Base-by-base conservation (phyloP, 1,139 yeast genomes). In the Kodamaea alishanica region DNA sequence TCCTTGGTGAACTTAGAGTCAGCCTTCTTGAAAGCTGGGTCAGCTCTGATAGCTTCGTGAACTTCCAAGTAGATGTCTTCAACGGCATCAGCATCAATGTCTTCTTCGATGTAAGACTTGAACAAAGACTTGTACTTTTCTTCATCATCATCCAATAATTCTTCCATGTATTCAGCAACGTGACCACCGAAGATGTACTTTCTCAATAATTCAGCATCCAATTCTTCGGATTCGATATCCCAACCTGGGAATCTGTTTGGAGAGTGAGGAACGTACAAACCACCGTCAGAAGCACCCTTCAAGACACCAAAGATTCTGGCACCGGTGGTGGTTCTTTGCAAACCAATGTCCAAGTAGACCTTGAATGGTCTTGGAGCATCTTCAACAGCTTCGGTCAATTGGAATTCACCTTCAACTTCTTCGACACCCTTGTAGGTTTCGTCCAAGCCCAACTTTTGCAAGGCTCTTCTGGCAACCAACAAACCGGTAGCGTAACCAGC, bases 231-330 rank as follows among this genome's bases (percentile, higher is more conserved):
- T 80, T 92, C 99, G 65, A 90, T 86, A 77, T 92, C 99, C 95
- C 92, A 92, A 79, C 98, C 99, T 75, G 99, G 99, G 96, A 90
- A 92, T 85, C 98, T 90, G 84, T 90, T 90, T 68, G 96, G 86
- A 61, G 96, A 88, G 90, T 92, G 99, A 59, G 99, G 99, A 69
- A 92, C 81, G 90, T 86, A 88, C 66, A 92, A 81, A 65, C 99
- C 99, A 86, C 98, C 99, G 73, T 92, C 99, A 52, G 97, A 90
- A 68, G 98, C 98, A 86, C 99, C 99, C 85, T 92, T 92, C 70
- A 94, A 81, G 68, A 90, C 97, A 86, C 97, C 99, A 65, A 92
- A 92, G 71, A 92, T 81, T 77, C 96, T 88, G 70, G 97, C 97
- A 88, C 99, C 99, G 65, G 97, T 90, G 78, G 99, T 92, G 77